Base-by-base conservation (phyloP, 768 basidiomycete species). In the Serendipita indica region DNA sequence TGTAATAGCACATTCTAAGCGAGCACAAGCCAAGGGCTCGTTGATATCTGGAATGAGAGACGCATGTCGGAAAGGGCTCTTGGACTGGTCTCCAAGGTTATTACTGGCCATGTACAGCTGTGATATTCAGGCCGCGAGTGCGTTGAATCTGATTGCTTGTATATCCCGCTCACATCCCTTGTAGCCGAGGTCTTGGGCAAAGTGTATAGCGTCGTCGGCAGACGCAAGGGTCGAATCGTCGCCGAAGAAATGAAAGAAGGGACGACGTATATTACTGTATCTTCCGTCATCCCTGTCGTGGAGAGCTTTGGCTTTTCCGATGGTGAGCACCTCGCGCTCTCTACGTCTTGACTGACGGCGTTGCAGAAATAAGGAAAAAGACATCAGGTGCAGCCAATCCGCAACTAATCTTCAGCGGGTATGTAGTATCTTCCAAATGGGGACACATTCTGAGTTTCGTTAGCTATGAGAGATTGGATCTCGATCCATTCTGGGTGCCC, bases 181-280 rank as follows among this genome's bases (percentile, higher is more conserved):
- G 28, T 65, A 93, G 93, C 90, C 67, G 96, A 99, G 62, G 96
- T 98, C 0, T 77, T 99, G 56, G 96, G 96, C 2, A 98, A 94
- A 68, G 92, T 98, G 1, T 98, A 98, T 65, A 93, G 82, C 6
- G 96, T 98, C 18, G 88, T 98, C 3, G 84, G 94, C 0, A 83
- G 84, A 68, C 81, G 94, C 62, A 81, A 90, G 56, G 96, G 96
- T 1, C 77, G 86, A 46, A 94, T 99, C 61, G 79, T 97, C 2
- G 86, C 92, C 13, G 96, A 98, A 67, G 96, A 98, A 69, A 94
- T 98, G 92, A 97, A 92, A 68, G 93, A 98, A 68, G 92, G 96
- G 0, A 96, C 92, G 0, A 78, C 86, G 1, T 93, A 96, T 72
- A 96, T 99, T 72, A 91, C 84, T 7, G 83, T 99, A 20, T 80